Conservation (phyloP, 164 flowering plant species). For the Akebia trifoliata region DNA sequence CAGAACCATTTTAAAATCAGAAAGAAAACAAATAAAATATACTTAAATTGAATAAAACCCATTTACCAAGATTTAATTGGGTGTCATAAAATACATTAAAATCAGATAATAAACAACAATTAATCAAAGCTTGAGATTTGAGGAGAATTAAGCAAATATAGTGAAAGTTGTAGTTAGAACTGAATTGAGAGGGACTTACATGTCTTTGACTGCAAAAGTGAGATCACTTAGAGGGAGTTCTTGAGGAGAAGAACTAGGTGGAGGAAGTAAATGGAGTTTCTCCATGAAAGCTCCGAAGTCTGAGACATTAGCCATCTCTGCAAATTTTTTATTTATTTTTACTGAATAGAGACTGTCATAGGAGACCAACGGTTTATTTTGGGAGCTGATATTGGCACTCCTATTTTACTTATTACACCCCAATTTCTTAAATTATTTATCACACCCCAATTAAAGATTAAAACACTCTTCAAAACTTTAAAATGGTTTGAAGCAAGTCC, state of each 20-base stretch:
- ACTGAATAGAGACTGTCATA: neutral
- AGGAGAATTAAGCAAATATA: neutral
- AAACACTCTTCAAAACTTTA: no score
- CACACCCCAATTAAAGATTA: no score
- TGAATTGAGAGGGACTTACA: slow-evolving; percentile 31
- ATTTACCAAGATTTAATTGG: neutral
- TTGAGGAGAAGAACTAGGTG: slow-evolving; percentile 29
- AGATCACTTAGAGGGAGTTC: slow-evolving; percentile 57
- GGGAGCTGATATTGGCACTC: neutral
- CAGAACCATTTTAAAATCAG: slow-evolving; percentile 5
- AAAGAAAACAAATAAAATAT: neutral
- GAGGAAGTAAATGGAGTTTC: slow-evolving; percentile 44
- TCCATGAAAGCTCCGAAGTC: slow-evolving; percentile 82
- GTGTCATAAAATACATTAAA: neutral
- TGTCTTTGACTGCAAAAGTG: slow-evolving; percentile 89
- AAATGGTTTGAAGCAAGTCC: no score
- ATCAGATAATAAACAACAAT: neutral
- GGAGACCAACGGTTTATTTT: neutral
- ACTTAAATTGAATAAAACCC: neutral
- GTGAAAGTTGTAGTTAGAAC: neutral
- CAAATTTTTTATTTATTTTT: neutral
- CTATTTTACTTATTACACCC: neutral
- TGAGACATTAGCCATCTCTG: slow-evolving; percentile 16
- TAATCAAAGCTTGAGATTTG: neutral
- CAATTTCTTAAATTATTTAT: no score